A percentile compares a stretch with the other conserved stretches of the same genome.
These are phyloP conservation scores for Akanthomyces muscarius DNA, from an alignment of 2,329 filamentous ascomycete genomes.

Conservation along the genomic window DNA sequence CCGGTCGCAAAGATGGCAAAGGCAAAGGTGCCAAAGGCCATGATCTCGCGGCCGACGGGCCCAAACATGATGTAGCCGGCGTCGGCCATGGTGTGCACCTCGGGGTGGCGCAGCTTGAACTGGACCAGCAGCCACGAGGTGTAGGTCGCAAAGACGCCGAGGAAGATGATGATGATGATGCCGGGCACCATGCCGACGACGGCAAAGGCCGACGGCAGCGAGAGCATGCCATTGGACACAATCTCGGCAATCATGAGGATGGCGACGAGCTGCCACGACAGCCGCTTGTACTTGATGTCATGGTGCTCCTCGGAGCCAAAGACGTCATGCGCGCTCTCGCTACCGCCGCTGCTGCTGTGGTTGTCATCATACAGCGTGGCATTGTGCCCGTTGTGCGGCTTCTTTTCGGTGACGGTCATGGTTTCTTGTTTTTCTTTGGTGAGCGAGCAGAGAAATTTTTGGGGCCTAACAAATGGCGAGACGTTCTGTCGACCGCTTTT, in stretches of 20 bases:
- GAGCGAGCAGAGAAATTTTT: too few species aligned
- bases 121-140: slow-evolving; percentile 46
- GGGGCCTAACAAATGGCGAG: too few species aligned
- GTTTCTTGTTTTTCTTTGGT: background rate
- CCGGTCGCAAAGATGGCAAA: slow-evolving; percentile 50
- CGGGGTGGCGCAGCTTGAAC: slow-evolving; percentile 51
- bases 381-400: background rate
- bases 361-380: slow-evolving; percentile 1
- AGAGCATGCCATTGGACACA: slow-evolving; percentile 51
- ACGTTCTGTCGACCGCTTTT: too few species aligned
- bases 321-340: slow-evolving; percentile 16
- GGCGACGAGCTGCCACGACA: slow-evolving; percentile 49
- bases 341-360: background rate
- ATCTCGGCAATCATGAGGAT: slow-evolving; percentile 55
- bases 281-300: slow-evolving; percentile 49
- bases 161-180: slow-evolving; percentile 46
- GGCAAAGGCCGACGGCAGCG: slow-evolving; percentile 47
- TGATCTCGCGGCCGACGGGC: slow-evolving; percentile 45
- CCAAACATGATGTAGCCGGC: slow-evolving; percentile 52
- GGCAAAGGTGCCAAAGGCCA: slow-evolving; percentile 46
- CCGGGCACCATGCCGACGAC: slow-evolving; percentile 50
- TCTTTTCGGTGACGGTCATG: background rate
- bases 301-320: slow-evolving; percentile 28
- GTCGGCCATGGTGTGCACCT: slow-evolving; percentile 56
- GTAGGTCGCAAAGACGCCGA: slow-evolving; percentile 48